Evolutionary conservation across 73 alveolate species (phyloP), one percentile per base, ranked within the genome.

Genomic region (Durusdinium trenchii): DNA sequence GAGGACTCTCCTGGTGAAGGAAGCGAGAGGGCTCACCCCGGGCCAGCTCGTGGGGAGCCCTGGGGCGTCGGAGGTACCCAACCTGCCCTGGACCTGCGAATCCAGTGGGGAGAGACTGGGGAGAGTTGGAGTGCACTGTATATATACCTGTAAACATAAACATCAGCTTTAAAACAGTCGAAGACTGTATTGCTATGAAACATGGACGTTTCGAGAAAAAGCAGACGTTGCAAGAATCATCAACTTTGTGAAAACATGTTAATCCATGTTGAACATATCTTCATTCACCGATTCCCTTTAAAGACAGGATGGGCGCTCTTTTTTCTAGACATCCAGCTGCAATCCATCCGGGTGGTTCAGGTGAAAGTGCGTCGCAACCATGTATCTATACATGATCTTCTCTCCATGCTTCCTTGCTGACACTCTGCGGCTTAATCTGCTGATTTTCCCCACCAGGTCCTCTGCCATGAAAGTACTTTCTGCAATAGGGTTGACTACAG

Each of bases 1-100:
- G 86, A 89, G 98, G 98, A 91, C 98, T 0, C 35, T 91, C 61
- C 60, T 91, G 45, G 98, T 91, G 38, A 91, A 71, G 89, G 98
- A 91, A 36, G 98, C 87, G 28, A 46, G 82, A 14, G 98, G 98
- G 6, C 48, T 91, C 45, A 91, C 98, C 43, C 3, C 78, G 26
- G 36, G 26, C 6, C 98, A 91, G 64, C 30, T 91, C 79, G 98
- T 81, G 36, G 40, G 85, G 51, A 3, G 50, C 42, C 89, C 89
- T 62, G 32, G 45, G 73, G 30, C 18, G 73, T 23, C 7, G 30
- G 73, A 32, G 73, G 30, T 32, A 23, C 1, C 30, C 73, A 60
- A 23, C 73, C 30, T 60, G 73, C 30, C 18, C 18, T 23, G 73
- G 73, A 60, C 36, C 10, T 42, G 18, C 42, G 3, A 67, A 67